Evolutionary conservation across 2,329 filamentous ascomycete species (phyloP), one percentile per base, ranked within the genome.

Genomic region (Beauveria varroae): DNA sequence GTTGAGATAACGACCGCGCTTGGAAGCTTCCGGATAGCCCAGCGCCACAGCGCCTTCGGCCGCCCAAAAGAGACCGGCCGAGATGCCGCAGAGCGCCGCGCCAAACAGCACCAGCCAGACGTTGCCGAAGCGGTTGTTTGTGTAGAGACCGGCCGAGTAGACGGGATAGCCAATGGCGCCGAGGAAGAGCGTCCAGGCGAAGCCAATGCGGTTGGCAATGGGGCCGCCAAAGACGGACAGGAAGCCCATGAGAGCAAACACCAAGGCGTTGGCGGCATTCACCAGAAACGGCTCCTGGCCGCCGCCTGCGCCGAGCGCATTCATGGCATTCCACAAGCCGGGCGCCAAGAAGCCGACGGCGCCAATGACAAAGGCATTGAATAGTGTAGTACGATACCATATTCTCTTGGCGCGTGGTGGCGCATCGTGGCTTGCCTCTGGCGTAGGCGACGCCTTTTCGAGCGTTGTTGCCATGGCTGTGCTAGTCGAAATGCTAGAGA

Each of bases 261-360:
- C 75, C 3, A 82, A 68, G 1, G 77, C 75, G 63, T 81, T 82
- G n/a, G 78, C 79, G 0, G 78, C 78, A 60, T 81, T 81, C 54
- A 81, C 77, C 43, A 82, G 72, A 56, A 74, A 81, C 0, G 79
- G 79, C 44, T 75, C 73, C 63, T 81, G 75, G 1, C 78, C 78
- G 28, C 81, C 81, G 44, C 81, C 81, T 1, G 80, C 81, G 18
- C 81, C 81, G 5, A 81, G 70, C 1, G 75, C 72, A 63, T 80
- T 82, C 78, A 83, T 81, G 1, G 81, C 81, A 67, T 81, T 83
- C 81, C 81, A 84, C 3, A 84, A 68, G 0, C 78, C 78, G 0
- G 78, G 78, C 0, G 77, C 77, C 41, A 80, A 71, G 65, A 82
- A 83, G 1, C 79, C 81, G 0, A 82, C 80, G 16, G 72, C 74